Conservation (phyloP, 1,284 basidiomycete species). For the Cystobasidium slooffiae region DNA sequence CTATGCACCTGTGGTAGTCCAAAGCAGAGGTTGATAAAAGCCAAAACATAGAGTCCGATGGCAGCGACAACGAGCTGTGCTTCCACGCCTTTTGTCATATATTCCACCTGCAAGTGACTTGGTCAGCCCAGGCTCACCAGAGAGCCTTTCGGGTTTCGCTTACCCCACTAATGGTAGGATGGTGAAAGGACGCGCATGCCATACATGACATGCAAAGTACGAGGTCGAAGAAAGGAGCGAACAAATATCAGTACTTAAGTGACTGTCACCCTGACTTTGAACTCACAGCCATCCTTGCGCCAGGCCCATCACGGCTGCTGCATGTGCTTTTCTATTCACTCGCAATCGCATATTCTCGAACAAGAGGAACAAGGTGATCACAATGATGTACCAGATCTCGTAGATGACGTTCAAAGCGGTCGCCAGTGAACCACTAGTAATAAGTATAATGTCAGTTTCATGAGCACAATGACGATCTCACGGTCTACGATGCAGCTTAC, state of each 20-base stretch:
- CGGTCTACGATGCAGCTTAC: background rate
- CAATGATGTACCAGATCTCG: constrained; percentile 28
- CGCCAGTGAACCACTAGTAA: constrained; percentile 24
- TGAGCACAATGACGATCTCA: background rate
- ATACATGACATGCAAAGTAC: no score
- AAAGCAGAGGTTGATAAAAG: constrained; percentile 22
- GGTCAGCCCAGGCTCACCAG: background rate
- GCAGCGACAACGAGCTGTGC: constrained; percentile 15
- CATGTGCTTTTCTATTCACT: constrained; percentile 20
- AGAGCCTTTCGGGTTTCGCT: background rate
- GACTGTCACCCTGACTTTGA: background rate
- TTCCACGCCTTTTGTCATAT: constrained; percentile 35
- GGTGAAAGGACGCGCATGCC: background rate
- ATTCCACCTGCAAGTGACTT: constrained; percentile 4
- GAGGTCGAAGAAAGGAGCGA: background rate
- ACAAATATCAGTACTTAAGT: background rate
- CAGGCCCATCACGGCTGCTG: constrained; percentile 26
- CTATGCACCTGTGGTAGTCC: constrained; percentile 20
- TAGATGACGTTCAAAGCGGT: constrained; percentile 25
- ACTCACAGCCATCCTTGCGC: constrained; percentile 37
- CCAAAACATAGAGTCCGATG: constrained; percentile 9
- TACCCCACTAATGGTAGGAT: background rate
- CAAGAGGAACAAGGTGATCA: constrained; percentile 17
- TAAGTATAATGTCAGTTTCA: background rate
- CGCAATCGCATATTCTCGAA: constrained; percentile 36